phyloP scores from a whole-genome alignment of 257 asterid species.

The Haberlea rhodopensis region DNA sequence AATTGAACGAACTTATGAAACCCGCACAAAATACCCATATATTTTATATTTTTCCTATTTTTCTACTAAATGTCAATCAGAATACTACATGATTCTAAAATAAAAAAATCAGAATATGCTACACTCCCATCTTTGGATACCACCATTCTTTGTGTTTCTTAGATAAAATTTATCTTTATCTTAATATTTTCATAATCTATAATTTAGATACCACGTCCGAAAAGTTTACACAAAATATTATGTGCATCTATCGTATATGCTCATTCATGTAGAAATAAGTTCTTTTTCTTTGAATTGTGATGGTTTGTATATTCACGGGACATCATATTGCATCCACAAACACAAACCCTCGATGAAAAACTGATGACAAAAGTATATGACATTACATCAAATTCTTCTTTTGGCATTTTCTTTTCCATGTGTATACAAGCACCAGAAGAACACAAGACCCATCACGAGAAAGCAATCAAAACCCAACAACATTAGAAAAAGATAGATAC shows the following conservation, averaged over 20 bases:
- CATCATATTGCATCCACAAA: constrained; percentile 29
- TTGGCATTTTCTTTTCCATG: neutral
- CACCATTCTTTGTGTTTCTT: too few species aligned
- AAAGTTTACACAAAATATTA: too few species aligned
- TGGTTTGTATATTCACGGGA: constrained; percentile 44
- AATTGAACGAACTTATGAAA: too few species aligned
- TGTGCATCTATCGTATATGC: too few species aligned
- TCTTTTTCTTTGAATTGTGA: constrained; percentile 31
- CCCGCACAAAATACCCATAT: too few species aligned
- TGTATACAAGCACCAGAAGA: neutral
- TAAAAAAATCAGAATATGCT: too few species aligned
- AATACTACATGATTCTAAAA: too few species aligned
- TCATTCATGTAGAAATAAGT: too few species aligned
- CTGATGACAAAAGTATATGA: constrained; percentile 17
- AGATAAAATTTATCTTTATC: neutral
- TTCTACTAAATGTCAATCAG: neutral
- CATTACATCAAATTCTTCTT: constrained; percentile 17
- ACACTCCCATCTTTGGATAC: too few species aligned
- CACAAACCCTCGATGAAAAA: constrained; percentile 25
- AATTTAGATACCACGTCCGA: neutral
- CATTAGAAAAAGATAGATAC: neutral
- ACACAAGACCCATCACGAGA: constrained; percentile 46
- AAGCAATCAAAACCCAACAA: constrained; percentile 28
- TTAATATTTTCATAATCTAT: too few species aligned
- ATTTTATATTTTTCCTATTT: too few species aligned